phyloP scores from a whole-genome alignment of 768 basidiomycete genomes.

The Agaricus blazei region DNA sequence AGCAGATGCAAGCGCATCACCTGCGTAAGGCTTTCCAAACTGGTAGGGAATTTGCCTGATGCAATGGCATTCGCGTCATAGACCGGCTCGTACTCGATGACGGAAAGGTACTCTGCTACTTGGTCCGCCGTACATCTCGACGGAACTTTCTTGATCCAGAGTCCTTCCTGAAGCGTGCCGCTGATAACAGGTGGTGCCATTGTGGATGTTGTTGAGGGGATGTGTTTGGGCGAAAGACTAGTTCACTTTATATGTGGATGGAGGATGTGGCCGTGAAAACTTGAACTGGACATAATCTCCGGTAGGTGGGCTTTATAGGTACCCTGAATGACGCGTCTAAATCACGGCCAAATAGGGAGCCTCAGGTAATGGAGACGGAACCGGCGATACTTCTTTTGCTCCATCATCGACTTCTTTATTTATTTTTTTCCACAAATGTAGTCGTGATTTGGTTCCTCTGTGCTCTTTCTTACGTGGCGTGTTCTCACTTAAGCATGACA shows the following conservation, averaged over 20 bases:
- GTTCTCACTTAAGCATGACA: too few relatives aligned
- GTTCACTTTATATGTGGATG: too few relatives aligned
- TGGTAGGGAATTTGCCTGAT: constrained; percentile 16
- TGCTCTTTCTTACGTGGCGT: too few relatives aligned
- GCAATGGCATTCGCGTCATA: constrained; percentile 15
- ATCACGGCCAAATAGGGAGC: too few relatives aligned
- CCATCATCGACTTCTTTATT: too few relatives aligned
- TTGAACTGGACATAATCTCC: background rate
- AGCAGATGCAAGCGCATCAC: constrained; percentile 23
- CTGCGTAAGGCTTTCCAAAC: constrained; percentile 21
- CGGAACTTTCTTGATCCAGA: constrained; percentile 20
- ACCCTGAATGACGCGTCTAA: too few relatives aligned
- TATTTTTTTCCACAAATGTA: too few relatives aligned
- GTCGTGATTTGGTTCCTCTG: too few relatives aligned
- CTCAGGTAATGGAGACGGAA: too few relatives aligned
- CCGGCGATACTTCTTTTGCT: too few relatives aligned
- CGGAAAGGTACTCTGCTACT: constrained; percentile 19
- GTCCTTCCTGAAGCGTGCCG: constrained; percentile 15
- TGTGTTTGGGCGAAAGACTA: background rate
- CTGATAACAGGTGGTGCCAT: background rate
- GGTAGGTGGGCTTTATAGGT: background rate
- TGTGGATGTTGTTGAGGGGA: background rate
- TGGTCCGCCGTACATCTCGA: constrained; percentile 19
- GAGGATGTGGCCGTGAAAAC: too few relatives aligned
- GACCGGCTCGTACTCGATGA: constrained; percentile 17